Percentiles rank a stretch among this genome's conserved stretches.
These are phyloP conservation scores for Pestalotiopsis sp. DNA, from an alignment of 2,329 filamentous ascomycete species.

Conservation along the genomic window DNA sequence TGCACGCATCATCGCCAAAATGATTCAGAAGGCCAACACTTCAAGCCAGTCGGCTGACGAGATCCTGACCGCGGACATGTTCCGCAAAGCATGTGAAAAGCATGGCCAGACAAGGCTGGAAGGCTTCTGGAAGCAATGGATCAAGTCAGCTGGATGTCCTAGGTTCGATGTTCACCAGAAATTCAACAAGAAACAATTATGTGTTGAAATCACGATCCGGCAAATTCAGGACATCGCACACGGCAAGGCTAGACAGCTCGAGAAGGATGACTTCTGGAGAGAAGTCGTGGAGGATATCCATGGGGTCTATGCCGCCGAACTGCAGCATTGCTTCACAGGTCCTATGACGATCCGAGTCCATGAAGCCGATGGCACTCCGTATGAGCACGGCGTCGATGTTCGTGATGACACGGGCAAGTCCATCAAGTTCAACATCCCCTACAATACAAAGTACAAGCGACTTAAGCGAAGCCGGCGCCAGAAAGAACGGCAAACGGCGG, in stretches of 20 bases:
- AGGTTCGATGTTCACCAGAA: constrained; percentile 82
- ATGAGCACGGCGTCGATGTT: constrained; percentile 97
- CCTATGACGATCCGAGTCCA: constrained; percentile 98
- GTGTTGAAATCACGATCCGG: constrained; percentile 86
- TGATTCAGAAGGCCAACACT: constrained; percentile 84
- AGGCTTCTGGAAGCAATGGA: constrained; percentile 92
- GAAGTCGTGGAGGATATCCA: constrained; percentile 80
- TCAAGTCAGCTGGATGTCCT: constrained; percentile 85
- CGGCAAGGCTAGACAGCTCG: constrained; percentile 55
- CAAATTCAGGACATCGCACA: constrained; percentile 66
- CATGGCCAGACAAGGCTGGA: constrained; percentile 86
- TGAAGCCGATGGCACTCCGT: constrained; percentile 96
- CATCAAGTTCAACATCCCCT: constrained; percentile 88
- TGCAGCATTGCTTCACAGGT: constrained; percentile 85
- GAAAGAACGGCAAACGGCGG: constrained; percentile 59
- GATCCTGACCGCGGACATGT: constrained; percentile 74
- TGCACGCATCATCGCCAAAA: constrained; percentile 80
- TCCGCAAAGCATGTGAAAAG: constrained; percentile 85
- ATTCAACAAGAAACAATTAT: constrained; percentile 97
- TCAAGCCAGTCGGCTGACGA: constrained; percentile 64
- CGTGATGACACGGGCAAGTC: constrained; percentile 78
- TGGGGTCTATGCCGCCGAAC: constrained; percentile 67
- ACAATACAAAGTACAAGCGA: constrained; percentile 99
- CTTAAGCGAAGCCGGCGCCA: constrained; percentile 79
- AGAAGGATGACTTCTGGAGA: constrained; percentile 78